Evolutionary conservation across 2,329 filamentous ascomycete species (phyloP).

Genomic region (Talaromyces marneffei): DNA sequence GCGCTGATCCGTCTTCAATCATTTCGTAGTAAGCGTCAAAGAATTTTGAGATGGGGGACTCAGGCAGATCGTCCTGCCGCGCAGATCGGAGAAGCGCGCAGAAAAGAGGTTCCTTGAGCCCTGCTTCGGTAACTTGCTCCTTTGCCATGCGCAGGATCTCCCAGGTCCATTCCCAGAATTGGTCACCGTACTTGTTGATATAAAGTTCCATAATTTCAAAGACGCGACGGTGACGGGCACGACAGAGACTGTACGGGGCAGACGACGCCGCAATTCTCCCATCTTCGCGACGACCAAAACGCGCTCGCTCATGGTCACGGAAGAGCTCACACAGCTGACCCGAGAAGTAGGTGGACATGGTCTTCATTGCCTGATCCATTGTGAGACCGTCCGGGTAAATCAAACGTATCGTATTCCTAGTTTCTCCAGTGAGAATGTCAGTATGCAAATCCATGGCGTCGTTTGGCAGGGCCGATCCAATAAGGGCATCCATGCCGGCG

Average conservation of each 20-base stretch:
- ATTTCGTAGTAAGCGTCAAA: constrained; percentile 3
- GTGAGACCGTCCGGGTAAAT: background rate
- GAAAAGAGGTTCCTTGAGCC: background rate
- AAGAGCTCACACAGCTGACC: background rate
- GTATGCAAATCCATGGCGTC: constrained; percentile 7
- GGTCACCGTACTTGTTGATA: background rate
- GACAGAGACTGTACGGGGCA: background rate
- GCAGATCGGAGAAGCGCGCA: constrained; percentile 1
- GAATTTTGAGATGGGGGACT: background rate
- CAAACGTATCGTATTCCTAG: background rate
- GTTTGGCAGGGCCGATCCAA: constrained; percentile 6
- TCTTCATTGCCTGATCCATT: background rate
- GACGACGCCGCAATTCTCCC: background rate
- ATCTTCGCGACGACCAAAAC: background rate
- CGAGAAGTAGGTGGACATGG: background rate
- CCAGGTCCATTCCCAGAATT: constrained; percentile 3
- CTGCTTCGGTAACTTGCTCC: background rate
- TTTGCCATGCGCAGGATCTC: background rate
- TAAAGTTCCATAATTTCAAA: constrained; percentile 1
- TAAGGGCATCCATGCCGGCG: background rate
- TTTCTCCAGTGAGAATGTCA: constrained; percentile 1
- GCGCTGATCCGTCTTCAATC: background rate
- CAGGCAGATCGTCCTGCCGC: background rate
- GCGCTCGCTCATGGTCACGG: background rate
- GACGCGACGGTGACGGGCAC: background rate